Evolutionary conservation across 768 basidiomycete genomes (phyloP), one percentile per base, ranked within the genome.

Genomic region (Phylloporus sp.): DNA sequence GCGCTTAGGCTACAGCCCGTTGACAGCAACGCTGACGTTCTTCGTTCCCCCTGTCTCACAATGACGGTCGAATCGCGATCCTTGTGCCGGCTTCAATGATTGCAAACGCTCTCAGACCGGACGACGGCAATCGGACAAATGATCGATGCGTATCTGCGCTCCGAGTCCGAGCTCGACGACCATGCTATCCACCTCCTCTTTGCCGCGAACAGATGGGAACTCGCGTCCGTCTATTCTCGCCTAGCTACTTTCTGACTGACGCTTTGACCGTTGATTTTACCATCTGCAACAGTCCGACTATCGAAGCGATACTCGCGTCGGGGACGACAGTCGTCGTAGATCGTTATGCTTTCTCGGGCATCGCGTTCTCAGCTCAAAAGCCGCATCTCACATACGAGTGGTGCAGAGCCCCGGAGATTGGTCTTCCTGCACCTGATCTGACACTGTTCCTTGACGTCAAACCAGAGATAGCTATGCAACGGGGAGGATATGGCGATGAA

Each of bases 151-250:
- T 99, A 98, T 65, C 74, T 99, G 45, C 81, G 80, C 38, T 87
- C 86, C 13, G 67, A 88, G 41, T 76, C 86, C 13, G 90, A 98
- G 13, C 75, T 99, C 40, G 92, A 95, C 64, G 93, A 97, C 69
- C 86, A 75, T 50, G 88, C 84, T 2, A 83, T 98, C 39, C 95
- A 98, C 62, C 80, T 97, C 4, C 78, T 99, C 46, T 98, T 99
- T 73, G 85, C 91, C 35, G 96, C 94, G 3, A 99, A 99, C 62
- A 79, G 95, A 28, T 98, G 96, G 96, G 94, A 98, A 63, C 79
- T 86, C 52, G 84, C 86, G 90, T 95, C 60, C 44, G 80, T 72
- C 23, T 20, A 6, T 28, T 31, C 29, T 22, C 11, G 14, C 23
- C 5, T 5, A 9, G 24, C 17, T 14, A n/a, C n/a, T 23, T 18